A percentile compares a stretch with the other conserved stretches of the same genome.
phyloP scores from a whole-genome alignment of 176 grass and related monocot genomes.

The Oryza australiensis region DNA sequence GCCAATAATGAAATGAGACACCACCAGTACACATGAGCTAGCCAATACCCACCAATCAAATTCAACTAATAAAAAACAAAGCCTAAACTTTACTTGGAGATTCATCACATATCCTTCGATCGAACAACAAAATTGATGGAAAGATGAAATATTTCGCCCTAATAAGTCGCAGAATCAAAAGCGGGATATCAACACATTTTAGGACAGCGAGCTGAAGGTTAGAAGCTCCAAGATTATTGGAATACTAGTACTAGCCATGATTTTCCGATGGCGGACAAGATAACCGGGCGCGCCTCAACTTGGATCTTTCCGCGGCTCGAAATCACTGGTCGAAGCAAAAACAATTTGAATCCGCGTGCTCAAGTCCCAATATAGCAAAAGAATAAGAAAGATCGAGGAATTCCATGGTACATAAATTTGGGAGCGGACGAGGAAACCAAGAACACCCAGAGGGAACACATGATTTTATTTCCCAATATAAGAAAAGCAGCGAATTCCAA shows the following conservation, averaged over 20 bases:
- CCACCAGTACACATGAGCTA: background rate
- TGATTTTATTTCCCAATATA: background rate
- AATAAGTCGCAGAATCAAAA: background rate
- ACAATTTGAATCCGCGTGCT: background rate
- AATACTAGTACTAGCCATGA: background rate
- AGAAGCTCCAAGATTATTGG: conserved; percentile 27
- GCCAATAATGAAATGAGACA: background rate
- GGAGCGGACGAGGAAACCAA: background rate
- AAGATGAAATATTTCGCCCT: background rate
- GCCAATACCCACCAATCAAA: conserved; percentile 9
- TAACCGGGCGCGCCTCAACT: background rate
- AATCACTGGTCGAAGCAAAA: background rate
- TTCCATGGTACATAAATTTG: background rate
- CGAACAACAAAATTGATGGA: background rate
- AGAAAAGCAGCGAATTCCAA: background rate
- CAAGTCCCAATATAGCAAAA: background rate
- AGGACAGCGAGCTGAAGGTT: background rate
- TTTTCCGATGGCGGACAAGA: background rate
- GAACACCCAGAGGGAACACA: background rate
- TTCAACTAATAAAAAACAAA: background rate
- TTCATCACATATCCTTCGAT: background rate
- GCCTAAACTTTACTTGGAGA: background rate
- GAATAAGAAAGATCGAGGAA: background rate
- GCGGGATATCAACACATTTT: background rate
- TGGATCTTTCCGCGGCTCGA: background rate